Conservation (phyloP, 345 rosid genomes). For the Sisymbrium irio region DNA sequence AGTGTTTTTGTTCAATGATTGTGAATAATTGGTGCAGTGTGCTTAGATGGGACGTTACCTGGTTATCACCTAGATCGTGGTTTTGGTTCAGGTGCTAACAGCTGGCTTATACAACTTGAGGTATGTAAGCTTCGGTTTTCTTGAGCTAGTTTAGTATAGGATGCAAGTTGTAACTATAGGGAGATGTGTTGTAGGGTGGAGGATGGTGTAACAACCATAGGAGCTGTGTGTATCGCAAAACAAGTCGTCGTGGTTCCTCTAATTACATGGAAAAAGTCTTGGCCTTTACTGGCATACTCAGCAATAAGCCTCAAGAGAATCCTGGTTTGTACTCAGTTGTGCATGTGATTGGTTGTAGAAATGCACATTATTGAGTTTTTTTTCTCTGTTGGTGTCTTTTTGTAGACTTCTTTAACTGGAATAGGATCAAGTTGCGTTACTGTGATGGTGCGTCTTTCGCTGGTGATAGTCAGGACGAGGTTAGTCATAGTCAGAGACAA, state of each 20-base stretch:
- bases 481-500: slow-evolving; percentile 17
- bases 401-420: slow-evolving; percentile 95
- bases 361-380: no score
- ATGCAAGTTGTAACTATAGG: no score
- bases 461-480: slow-evolving; percentile 77
- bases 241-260: slow-evolving; percentile 77
- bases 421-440: slow-evolving; percentile 80
- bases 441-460: slow-evolving; percentile 98
- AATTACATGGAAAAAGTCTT: slow-evolving; percentile 67
- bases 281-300: slow-evolving; percentile 70
- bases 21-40: slow-evolving; percentile 47
- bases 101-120: slow-evolving; percentile 94
- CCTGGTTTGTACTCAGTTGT: slow-evolving; percentile 63
- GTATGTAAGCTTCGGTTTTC: no score
- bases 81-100: slow-evolving; percentile 64
- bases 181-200: slow-evolving; percentile 78
- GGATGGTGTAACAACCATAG: slow-evolving; percentile 74
- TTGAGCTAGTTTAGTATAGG: no score
- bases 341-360: no score
- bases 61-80: slow-evolving; percentile 86
- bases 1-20: no score
- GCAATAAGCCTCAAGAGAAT: slow-evolving; percentile 76
- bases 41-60: slow-evolving; percentile 86
- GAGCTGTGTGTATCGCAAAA: slow-evolving; percentile 67
- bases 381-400: no score